These are phyloP conservation scores for Ocimum tenuiflorum DNA, from an alignment of 257 asterid species.

Conservation along the genomic window DNA sequence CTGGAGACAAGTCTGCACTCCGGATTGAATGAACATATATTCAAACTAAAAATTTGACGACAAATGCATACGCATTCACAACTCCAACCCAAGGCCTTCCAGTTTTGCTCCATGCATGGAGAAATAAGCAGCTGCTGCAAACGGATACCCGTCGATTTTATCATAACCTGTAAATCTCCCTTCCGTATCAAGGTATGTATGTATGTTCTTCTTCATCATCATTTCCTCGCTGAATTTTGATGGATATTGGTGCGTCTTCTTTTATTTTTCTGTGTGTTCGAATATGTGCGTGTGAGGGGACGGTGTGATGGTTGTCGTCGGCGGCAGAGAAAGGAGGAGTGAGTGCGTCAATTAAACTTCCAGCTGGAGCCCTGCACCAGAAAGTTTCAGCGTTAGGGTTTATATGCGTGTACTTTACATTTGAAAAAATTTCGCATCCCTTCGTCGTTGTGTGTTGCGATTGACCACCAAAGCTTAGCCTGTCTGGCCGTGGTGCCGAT, in stretches of 20 bases:
- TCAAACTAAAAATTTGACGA: neutral
- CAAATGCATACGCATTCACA: constrained; percentile 11
- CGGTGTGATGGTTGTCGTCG: neutral
- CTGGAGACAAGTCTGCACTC: neutral
- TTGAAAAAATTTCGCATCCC: neutral
- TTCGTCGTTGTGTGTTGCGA: neutral
- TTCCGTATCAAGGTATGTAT: neutral
- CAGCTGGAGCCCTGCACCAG: neutral
- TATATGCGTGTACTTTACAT: neutral
- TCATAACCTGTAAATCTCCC: neutral
- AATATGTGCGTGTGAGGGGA: neutral
- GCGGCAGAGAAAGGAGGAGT: neutral
- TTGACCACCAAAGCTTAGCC: neutral
- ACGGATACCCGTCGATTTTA: neutral
- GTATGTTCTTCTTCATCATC: neutral
- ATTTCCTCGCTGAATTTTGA: neutral
- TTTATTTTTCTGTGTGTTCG: too few relatives aligned
- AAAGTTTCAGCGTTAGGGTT: neutral
- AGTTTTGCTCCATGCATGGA: neutral
- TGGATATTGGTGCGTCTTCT: neutral
- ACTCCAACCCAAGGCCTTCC: neutral
- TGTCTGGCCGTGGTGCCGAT: neutral
- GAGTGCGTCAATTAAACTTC: too few relatives aligned
- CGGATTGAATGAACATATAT: neutral
- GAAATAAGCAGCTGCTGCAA: too few relatives aligned